Evolutionary conservation across 2,329 filamentous ascomycete species (phyloP).

Genomic region (Esteya vermicola): DNA sequence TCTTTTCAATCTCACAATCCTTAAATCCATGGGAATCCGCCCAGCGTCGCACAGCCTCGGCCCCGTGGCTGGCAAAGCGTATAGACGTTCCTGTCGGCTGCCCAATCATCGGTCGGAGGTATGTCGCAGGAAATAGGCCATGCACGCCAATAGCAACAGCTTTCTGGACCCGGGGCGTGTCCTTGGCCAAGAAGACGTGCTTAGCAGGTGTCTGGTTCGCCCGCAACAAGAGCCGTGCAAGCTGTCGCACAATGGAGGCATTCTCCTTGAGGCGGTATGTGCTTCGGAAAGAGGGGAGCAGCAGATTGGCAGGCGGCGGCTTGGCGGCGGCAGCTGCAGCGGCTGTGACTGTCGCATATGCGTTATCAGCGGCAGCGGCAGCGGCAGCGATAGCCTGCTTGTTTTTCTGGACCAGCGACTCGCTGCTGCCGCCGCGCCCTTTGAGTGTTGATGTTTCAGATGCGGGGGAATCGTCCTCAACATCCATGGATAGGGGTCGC

Average conservation of each 20-base stretch:
- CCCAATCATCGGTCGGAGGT: constrained; percentile 80
- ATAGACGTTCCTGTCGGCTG: constrained; percentile 93
- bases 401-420: too few species aligned
- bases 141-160: constrained; percentile 91
- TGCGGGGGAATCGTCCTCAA: constrained; percentile 18
- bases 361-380: too few species aligned
- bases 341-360: too few species aligned
- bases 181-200: constrained; percentile 59
- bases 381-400: too few species aligned
- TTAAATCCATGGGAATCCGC: constrained; percentile 56
- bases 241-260: constrained; percentile 56
- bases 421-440: background rate
- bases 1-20: constrained; percentile 78
- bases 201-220: constrained; percentile 41
- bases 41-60: constrained; percentile 74
- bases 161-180: constrained; percentile 60
- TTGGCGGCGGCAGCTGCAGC: constrained; percentile 9
- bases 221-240: constrained; percentile 42
- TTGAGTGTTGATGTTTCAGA: too few species aligned
- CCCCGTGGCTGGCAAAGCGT: constrained; percentile 78
- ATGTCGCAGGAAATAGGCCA: constrained; percentile 77
- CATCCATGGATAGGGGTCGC: constrained; percentile 32
- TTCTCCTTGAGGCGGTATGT: constrained; percentile 55
- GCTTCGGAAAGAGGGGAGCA: constrained; percentile 54
- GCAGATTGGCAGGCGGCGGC: constrained; percentile 38